A percentile compares a stretch with the other conserved stretches of the same genome.
These are phyloP conservation scores for Carex myosuroides DNA, from an alignment of 176 grass and related monocot genomes.

Conservation along the genomic window DNA sequence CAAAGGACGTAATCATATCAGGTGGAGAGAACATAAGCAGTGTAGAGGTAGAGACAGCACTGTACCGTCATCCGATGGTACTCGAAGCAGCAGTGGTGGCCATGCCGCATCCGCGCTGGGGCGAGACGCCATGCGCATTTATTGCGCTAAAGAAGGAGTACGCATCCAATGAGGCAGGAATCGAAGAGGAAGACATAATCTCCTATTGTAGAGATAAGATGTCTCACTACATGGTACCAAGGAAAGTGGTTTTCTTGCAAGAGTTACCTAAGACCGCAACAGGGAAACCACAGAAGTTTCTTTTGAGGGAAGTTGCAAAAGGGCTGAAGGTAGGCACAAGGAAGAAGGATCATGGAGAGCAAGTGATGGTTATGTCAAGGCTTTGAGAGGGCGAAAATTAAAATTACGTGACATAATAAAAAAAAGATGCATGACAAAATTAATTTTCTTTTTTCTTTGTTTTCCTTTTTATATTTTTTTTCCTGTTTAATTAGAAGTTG, in stretches of 20 bases:
- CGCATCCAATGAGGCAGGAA: not conserved
- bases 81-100: slow-evolving; percentile 45
- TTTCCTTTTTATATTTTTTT: not conserved
- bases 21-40: slow-evolving; percentile 85
- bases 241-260: slow-evolving; percentile 51
- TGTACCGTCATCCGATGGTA: slow-evolving; percentile 52
- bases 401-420: not conserved
- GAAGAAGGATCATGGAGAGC: not conserved
- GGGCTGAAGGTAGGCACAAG: not conserved
- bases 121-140: slow-evolving; percentile 45
- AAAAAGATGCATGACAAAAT: not conserved
- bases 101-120: slow-evolving; percentile 40
- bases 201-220: slow-evolving; percentile 42
- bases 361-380: slow-evolving; percentile 27
- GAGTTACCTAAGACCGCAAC: slow-evolving; percentile 55
- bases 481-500: not conserved
- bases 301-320: slow-evolving; percentile 29
- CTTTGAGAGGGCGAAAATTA: slow-evolving; percentile 1
- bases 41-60: slow-evolving; percentile 47
- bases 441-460: not conserved
- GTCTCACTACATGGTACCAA: slow-evolving; percentile 50
- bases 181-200: slow-evolving; percentile 42
- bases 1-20: slow-evolving; percentile 71
- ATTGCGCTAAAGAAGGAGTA: slow-evolving; percentile 32
- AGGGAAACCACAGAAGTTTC: slow-evolving; percentile 53